Conservation (phyloP, 2,329 filamentous ascomycete genomes). For the Meredithiella fracta region DNA sequence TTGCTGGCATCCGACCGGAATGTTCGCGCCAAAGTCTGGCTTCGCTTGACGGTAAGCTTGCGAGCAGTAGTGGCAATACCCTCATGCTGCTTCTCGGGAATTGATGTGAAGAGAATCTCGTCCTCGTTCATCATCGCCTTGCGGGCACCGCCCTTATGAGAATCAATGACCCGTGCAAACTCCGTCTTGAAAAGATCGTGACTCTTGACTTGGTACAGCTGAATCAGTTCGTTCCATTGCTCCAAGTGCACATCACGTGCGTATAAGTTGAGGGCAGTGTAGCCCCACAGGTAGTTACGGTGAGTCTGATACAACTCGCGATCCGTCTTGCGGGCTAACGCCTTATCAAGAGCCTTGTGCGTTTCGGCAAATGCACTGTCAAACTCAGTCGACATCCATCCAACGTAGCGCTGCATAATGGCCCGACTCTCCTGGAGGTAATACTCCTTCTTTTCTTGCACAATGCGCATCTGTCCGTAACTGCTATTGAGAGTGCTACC, state of each 20-base stretch:
- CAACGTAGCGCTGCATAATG: constrained; percentile 65
- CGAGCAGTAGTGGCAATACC: constrained; percentile 59
- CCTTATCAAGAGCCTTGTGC: constrained; percentile 44
- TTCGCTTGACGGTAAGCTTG: constrained; percentile 86
- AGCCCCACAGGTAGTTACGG: constrained; percentile 66
- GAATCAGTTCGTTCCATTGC: constrained; percentile 67
- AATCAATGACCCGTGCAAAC: constrained; percentile 58
- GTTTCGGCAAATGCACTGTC: constrained; percentile 57
- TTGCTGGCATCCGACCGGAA: constrained; percentile 52
- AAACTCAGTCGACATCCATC: constrained; percentile 71
- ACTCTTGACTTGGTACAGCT: constrained; percentile 64
- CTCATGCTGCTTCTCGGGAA: constrained; percentile 71
- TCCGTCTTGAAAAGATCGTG: constrained; percentile 65
- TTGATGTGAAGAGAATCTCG: constrained; percentile 75
- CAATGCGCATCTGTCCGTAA: constrained; percentile 78
- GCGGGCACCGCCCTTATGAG: constrained; percentile 65
- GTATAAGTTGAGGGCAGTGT: constrained; percentile 75
- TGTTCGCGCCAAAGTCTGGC: constrained; percentile 66
- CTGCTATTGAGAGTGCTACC: constrained; percentile 47
- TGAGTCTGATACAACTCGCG: constrained; percentile 55
- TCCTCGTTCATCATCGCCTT: constrained; percentile 62
- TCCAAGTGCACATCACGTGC: constrained; percentile 65
- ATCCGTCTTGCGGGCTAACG: constrained; percentile 51
- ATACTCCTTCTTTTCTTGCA: constrained; percentile 85
- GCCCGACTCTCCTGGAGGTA: constrained; percentile 60